Evolutionary conservation across 805 yeast genomes (phyloP), one percentile per base, ranked within the genome.

Genomic region (Candida saitoana): DNA sequence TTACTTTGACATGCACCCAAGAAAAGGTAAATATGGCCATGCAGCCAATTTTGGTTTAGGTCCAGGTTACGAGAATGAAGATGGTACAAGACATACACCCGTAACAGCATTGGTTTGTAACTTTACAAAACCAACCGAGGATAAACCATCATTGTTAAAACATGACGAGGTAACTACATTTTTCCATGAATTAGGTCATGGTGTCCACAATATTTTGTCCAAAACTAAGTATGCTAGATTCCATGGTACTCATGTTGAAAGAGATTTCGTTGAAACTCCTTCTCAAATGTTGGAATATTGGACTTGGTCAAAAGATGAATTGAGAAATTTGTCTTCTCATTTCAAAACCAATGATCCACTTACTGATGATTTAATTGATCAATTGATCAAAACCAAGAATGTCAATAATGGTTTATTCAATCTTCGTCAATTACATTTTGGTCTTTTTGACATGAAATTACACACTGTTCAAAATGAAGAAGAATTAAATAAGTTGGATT

Each of bases 251-350:
- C 69, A 76, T 31, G 91, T 85, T 35, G 79, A 84, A 30, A 74
- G 93, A 75, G 96, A 87, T 64, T 87, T 87, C 64, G 95, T 87
- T 38, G 96, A 87, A 63, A 87, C 91, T 44, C 96, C 96, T 19
- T 87, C 95, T 1, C 96, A 87, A 66, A 78, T 87, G 81, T 69
- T 87, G 52, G 96, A 87, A 62, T 84, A 79, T 60, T 87, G 93
- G 87, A 83, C 90, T 30, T 87, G 96, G 95, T 76, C 82, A 41
- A 72, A 72, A 41, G 65, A 71, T 31, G 82, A 80, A 60, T 67
- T 87, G 49, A 73, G 69, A 50, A 55, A 58, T 7, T 63, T 87
- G 41, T 81, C 91, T 0, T 69, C 76, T 16, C 96, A 87, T 60
- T 86, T 83, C 58, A 65, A 74, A 40, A 69, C 82, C 3, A 78